Evolutionary conservation across 1,284 basidiomycete species (phyloP), one percentile per base, ranked within the genome.

Genomic region (Naganishia liquefaciens): DNA sequence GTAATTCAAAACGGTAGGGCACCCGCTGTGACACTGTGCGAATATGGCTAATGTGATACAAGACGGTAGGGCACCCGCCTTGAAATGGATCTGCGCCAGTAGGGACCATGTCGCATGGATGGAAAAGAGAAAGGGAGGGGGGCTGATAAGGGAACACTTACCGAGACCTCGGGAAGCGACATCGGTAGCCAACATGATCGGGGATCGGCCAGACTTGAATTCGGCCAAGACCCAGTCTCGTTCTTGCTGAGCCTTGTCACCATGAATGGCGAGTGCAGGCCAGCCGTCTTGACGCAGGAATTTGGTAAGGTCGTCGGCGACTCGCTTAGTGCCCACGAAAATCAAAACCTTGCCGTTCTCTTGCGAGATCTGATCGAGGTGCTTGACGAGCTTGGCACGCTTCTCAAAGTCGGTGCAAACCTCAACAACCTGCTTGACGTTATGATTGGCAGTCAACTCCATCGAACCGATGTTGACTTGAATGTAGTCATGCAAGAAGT

Each of bases 391-490:
- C 80, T 96, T 96, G 67, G 86, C 85, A 53, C 94, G 89, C 83
- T 99, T 99, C 81, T 99, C 96, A 75, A 93, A 98, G 73, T 98
- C 94, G 73, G 91, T 92, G 85, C 91, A 93, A 73, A 99, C 88
- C 80, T 97, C 94, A 68, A 99, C 87, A 71, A 94, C 86, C 81
- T 99, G 95, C 69, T 88, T 86, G 72, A 99, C 97, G 79, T 95
- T 97, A 84, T 96, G 92, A 80, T 99, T 99, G 71, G 95, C 96
- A 17, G 94, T 93, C 63, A 99, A 85, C 73, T 99, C 96, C 87
- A 94, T 92, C 15, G 95, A 98, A 63, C 96, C 95, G 69, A 99
- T 95, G 84, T 98, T 99, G 78, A 95, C 91, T 83, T 99, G 96
- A 71, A 97, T 95, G 81, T 90, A 92, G 81, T 99, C 92, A 73